Percentiles rank a stretch among this genome's conserved stretches.
These are phyloP conservation scores for Striga hermonthica DNA, from an alignment of 305 asterid species.

Conservation along the genomic window DNA sequence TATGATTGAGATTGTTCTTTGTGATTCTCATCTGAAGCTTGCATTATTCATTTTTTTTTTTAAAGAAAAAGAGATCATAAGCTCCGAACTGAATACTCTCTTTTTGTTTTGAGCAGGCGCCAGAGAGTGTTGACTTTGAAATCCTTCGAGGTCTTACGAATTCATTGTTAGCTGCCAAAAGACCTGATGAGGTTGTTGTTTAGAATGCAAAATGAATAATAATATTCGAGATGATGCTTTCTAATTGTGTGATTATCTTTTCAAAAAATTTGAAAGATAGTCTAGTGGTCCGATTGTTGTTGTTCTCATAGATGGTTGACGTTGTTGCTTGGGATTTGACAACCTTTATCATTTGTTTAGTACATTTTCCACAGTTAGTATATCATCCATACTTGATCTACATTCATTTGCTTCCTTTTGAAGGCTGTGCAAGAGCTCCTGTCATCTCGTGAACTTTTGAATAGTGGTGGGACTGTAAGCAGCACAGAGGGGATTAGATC, in stretches of 20 bases:
- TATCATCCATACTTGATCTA: conserved; percentile 1
- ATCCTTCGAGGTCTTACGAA: conserved; percentile 85
- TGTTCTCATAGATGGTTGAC: conserved; percentile 5
- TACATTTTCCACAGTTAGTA: conserved; percentile 3
- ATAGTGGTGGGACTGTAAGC: conserved; percentile 34
- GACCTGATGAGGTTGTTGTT: conserved; percentile 95
- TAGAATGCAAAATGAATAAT: conserved; percentile 20
- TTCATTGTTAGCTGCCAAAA: conserved; percentile 73
- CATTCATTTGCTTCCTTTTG: conserved; percentile 27
- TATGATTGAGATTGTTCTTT: neutral
- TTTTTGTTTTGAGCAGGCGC: conserved; percentile 52
- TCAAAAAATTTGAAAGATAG: neutral
- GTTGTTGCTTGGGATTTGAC: no score
- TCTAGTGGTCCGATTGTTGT: conserved; percentile 15
- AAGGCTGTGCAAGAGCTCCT: conserved; percentile 80
- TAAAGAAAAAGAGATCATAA: no score
- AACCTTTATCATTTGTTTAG: neutral
- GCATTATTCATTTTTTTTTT: no score
- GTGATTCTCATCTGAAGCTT: conserved; percentile 3
- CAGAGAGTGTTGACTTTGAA: conserved; percentile 61
- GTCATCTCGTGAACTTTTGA: conserved; percentile 65
- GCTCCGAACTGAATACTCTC: conserved; percentile 26
- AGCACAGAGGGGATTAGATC: conserved; percentile 34
- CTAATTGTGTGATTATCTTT: neutral
- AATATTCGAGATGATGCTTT: conserved; percentile 15